phyloP scores from a whole-genome alignment of 2,329 filamentous ascomycete genomes.

The Calonectria naviculata region DNA sequence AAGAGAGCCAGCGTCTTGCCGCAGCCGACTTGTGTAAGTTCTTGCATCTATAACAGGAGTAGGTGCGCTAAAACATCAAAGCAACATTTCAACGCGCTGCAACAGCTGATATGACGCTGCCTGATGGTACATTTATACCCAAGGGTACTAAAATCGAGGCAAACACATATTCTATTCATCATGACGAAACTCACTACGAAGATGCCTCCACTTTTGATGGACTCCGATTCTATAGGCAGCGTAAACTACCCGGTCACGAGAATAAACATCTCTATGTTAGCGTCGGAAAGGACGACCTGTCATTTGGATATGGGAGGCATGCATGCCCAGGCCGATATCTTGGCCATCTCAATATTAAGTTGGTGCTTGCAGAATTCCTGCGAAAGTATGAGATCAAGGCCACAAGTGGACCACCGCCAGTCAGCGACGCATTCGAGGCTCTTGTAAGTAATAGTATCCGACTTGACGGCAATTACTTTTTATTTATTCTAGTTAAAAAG shows the following conservation, averaged over 20 bases:
- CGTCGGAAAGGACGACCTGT: not conserved
- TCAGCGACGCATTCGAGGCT: constrained; percentile 1
- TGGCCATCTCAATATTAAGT: constrained; percentile 4
- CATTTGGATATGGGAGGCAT: constrained; percentile 3
- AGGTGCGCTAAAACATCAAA: not conserved
- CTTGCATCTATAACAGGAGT: not conserved
- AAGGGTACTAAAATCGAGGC: not conserved
- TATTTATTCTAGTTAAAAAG: too few species aligned
- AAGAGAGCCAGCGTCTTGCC: not conserved
- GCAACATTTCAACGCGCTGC: not conserved
- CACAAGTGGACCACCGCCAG: not conserved
- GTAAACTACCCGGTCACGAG: not conserved
- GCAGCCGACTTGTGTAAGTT: not conserved
- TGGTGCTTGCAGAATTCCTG: not conserved
- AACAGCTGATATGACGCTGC: not conserved
- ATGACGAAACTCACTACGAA: not conserved
- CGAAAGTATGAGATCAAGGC: constrained; percentile 1
- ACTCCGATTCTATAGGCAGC: not conserved
- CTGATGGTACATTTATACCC: not conserved
- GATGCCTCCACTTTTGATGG: not conserved
- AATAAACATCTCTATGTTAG: constrained; percentile 5
- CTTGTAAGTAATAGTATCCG: not conserved
- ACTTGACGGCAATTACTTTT: too few species aligned
- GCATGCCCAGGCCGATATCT: constrained; percentile 6
- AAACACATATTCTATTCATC: constrained; percentile 3